These are phyloP conservation scores for Thraustochytrium sp. DNA, from an alignment of 352 stramenopile genomes.

Conservation along the genomic window DNA sequence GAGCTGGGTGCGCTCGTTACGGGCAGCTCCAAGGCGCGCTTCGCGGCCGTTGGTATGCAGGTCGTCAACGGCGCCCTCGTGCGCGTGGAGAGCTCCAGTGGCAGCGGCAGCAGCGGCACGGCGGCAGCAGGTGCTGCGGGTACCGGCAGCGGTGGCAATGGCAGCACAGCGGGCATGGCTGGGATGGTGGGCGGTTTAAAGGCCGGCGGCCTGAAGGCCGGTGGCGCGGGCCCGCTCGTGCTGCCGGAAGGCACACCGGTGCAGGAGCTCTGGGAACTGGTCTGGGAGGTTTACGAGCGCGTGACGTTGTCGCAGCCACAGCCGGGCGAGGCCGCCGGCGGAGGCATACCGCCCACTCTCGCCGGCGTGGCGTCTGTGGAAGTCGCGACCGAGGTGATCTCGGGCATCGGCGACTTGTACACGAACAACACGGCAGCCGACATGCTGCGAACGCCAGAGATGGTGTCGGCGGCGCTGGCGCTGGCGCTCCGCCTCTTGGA, in stretches of 20 bases:
- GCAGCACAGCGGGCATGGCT: neutral
- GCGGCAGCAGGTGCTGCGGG: too few species aligned
- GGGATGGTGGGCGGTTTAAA: too few species aligned
- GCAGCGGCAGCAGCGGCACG: neutral
- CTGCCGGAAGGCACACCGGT: neutral
- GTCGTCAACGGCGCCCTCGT: conserved; percentile 73
- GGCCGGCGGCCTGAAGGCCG: too few species aligned
- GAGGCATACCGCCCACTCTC: too few species aligned
- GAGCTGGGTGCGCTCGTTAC: conserved; percentile 72
- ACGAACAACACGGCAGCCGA: neutral
- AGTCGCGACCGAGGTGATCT: conserved; percentile 1
- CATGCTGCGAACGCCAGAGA: neutral
- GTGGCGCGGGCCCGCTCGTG: neutral
- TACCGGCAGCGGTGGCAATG: neutral
- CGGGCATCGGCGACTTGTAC: conserved; percentile 16
- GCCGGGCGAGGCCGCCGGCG: neutral
- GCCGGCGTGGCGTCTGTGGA: neutral
- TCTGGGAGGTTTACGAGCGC: neutral
- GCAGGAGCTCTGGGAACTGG: neutral
- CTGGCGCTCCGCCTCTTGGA: neutral
- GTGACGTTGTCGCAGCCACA: neutral
- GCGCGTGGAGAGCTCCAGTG: conserved; percentile 49
- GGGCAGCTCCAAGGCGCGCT: conserved; percentile 60
- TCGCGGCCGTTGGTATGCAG: conserved; percentile 74
- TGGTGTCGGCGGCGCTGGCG: neutral